phyloP scores from a whole-genome alignment of 2,329 filamentous ascomycete genomes.

The Alternaria sp. region DNA sequence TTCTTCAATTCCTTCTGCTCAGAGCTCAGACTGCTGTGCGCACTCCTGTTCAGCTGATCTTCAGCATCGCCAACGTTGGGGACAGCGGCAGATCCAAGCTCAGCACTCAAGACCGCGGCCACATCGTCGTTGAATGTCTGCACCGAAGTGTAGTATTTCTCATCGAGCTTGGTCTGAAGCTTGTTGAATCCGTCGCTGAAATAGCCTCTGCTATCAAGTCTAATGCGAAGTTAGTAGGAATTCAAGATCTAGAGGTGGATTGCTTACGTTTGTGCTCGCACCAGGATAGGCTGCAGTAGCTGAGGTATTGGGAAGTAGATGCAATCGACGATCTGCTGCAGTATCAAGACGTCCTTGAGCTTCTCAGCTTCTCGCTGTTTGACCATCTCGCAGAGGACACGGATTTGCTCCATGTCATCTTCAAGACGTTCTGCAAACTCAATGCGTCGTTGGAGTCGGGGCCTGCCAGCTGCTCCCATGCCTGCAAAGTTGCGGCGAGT shows the following conservation, averaged over 20 bases:
- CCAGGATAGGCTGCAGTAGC: slow-evolving; percentile 76
- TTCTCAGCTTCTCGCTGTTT: slow-evolving; percentile 80
- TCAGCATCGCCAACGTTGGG: slow-evolving; percentile 50
- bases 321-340: slow-evolving; percentile 81
- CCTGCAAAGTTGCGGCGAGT: slow-evolving; percentile 93
- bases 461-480: slow-evolving; percentile 85
- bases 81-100: slow-evolving; percentile 57
- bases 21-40: slow-evolving; percentile 51
- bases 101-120: slow-evolving; percentile 61
- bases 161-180: slow-evolving; percentile 60
- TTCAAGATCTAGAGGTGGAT: neutral
- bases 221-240: slow-evolving; percentile 12
- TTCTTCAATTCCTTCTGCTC: slow-evolving; percentile 83
- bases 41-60: slow-evolving; percentile 49
- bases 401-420: slow-evolving; percentile 78
- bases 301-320: slow-evolving; percentile 90
- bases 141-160: slow-evolving; percentile 66
- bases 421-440: slow-evolving; percentile 82
- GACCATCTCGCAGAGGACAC: slow-evolving; percentile 70
- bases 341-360: slow-evolving; percentile 74
- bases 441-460: slow-evolving; percentile 79
- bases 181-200: slow-evolving; percentile 62
- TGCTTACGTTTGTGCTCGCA: slow-evolving; percentile 83
- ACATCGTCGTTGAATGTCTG: slow-evolving; percentile 66
- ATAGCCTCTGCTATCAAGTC: slow-evolving; percentile 57